Conservation (phyloP, 2,329 filamentous ascomycete species). For the Rhynchosporium secalis region DNA sequence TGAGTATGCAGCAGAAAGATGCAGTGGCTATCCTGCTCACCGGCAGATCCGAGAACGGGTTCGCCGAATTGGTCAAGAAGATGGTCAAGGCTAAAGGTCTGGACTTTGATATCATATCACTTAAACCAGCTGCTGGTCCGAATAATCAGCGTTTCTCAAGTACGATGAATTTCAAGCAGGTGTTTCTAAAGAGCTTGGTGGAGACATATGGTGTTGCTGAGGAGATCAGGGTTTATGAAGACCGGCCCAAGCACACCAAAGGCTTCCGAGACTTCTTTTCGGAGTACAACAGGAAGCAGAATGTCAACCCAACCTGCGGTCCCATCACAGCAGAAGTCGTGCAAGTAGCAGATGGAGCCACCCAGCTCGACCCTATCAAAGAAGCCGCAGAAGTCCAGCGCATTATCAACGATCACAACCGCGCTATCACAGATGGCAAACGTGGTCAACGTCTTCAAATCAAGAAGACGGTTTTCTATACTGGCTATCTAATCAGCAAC, state of each 20-base stretch:
- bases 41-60: conserved; percentile 76
- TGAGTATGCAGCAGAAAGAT: conserved; percentile 83
- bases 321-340: conserved; percentile 78
- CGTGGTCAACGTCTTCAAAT: conserved; percentile 60
- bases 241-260: conserved; percentile 67
- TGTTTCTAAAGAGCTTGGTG: conserved; percentile 76
- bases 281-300: conserved; percentile 66
- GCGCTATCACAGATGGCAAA: conserved; percentile 48
- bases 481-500: conserved; percentile 79
- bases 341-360: conserved; percentile 76
- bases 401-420: conserved; percentile 87
- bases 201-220: conserved; percentile 81
- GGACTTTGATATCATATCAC: conserved; percentile 81
- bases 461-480: conserved; percentile 87
- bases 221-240: conserved; percentile 78
- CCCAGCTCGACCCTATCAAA: conserved; percentile 71
- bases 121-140: conserved; percentile 84
- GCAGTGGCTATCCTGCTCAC: conserved; percentile 85
- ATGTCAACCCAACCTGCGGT: conserved; percentile 54
- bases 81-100: conserved; percentile 78
- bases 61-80: conserved; percentile 75
- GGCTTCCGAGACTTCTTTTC: conserved; percentile 83
- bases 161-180: conserved; percentile 92
- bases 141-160: conserved; percentile 73
- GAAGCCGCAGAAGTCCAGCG: conserved; percentile 85